Evolutionary conservation across 805 yeast genomes (phyloP).

Genomic region (Yamadazyma olivae): DNA sequence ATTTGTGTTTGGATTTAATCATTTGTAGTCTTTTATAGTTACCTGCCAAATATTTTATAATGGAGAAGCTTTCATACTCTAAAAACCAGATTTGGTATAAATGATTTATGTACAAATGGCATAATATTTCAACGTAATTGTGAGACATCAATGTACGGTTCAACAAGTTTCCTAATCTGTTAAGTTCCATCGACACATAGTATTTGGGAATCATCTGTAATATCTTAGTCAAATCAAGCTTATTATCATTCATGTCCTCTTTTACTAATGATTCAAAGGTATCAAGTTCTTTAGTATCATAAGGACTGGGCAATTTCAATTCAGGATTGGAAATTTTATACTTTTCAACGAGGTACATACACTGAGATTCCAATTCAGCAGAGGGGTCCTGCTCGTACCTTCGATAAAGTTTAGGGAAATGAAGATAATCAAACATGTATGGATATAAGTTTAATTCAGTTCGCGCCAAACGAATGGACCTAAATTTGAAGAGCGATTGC

Average conservation of each 20-base stretch:
- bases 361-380: conserved; percentile 1
- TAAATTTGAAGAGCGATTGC: too few relatives aligned
- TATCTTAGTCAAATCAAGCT: conserved; percentile 8
- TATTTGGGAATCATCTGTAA: conserved; percentile 16
- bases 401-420: conserved; percentile 8
- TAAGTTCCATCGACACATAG: conserved; percentile 10
- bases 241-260: conserved; percentile 16
- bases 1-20: conserved; percentile 1
- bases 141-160: conserved; percentile 4
- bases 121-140: conserved; percentile 5
- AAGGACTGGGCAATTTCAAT: conserved; percentile 14
- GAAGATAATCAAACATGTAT: conserved; percentile 11
- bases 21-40: conserved; percentile 4
- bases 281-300: conserved; percentile 31
- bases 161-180: conserved; percentile 4
- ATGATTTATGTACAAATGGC: conserved; percentile 9
- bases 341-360: conserved; percentile 21
- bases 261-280: conserved; percentile 24
- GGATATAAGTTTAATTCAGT: too few relatives aligned
- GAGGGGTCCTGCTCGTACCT: conserved; percentile 1
- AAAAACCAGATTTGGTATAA: conserved; percentile 10
- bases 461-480: too few relatives aligned
- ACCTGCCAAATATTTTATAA: conserved; percentile 2
- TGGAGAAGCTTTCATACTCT: conserved; percentile 3
- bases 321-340: conserved; percentile 10